These are phyloP conservation scores for Tylopilus sp. DNA, from an alignment of 768 basidiomycete species.

Conservation along the genomic window DNA sequence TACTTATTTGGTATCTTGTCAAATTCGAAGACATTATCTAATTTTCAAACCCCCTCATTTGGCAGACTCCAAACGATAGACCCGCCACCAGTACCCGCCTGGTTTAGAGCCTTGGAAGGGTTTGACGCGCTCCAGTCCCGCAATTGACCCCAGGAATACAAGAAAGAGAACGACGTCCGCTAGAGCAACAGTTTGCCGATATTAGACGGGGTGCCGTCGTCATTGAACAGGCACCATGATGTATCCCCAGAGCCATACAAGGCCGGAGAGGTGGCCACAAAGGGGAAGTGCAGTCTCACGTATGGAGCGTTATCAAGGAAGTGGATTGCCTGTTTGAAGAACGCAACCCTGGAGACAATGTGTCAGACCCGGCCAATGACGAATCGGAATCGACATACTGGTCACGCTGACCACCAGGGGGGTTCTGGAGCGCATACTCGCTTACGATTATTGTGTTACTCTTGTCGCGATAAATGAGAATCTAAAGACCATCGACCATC, in stretches of 20 bases:
- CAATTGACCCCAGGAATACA: neutral
- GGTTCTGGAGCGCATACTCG: slow-evolving; percentile 34
- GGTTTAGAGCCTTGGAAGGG: neutral
- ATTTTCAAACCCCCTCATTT: neutral
- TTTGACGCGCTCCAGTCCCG: neutral
- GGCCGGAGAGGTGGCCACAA: slow-evolving; percentile 31
- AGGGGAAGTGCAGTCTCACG: slow-evolving; percentile 36
- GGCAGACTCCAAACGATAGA: neutral
- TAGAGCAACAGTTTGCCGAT: slow-evolving; percentile 26
- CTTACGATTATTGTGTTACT: slow-evolving; percentile 26
- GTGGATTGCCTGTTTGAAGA: slow-evolving; percentile 32
- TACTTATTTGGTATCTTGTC: too few species aligned
- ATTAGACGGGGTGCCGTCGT: slow-evolving; percentile 25
- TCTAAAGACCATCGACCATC: neutral
- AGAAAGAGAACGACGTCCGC: neutral
- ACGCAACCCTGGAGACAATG: slow-evolving; percentile 22
- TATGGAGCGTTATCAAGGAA: slow-evolving; percentile 34
- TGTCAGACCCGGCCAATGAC: neutral
- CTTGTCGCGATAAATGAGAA: slow-evolving; percentile 11
- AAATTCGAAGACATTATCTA: neutral
- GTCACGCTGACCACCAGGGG: slow-evolving; percentile 26
- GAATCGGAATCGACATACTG: slow-evolving; percentile 22
- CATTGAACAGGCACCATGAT: slow-evolving; percentile 32
- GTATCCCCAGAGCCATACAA: slow-evolving; percentile 26
- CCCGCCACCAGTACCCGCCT: neutral